Conservation (phyloP, 345 rosid genomes). For the Ceriops tagal region DNA sequence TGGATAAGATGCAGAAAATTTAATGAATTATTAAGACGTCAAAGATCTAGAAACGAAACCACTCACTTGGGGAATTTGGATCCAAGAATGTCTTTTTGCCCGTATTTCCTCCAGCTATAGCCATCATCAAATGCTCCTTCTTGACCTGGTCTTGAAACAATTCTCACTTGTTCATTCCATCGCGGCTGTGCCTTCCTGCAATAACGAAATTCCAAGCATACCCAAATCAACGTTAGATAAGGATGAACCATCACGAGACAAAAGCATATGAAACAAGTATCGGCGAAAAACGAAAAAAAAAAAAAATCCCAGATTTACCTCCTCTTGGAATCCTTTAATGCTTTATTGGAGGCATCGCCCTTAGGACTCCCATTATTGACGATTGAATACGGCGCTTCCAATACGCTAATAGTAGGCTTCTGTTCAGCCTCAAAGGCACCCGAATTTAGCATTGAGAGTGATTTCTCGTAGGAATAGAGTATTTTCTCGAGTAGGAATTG, state of each 20-base stretch:
- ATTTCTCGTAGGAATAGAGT: slow-evolving; percentile 62
- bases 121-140: slow-evolving; percentile 70
- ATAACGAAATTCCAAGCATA: background rate
- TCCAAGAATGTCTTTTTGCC: slow-evolving; percentile 86
- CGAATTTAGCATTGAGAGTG: slow-evolving; percentile 49
- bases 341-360: slow-evolving; percentile 29
- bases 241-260: background rate
- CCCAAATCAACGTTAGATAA: slow-evolving; percentile 12
- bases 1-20: too few relatives aligned
- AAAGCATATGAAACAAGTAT: background rate
- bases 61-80: slow-evolving; percentile 65
- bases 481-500: slow-evolving; percentile 44
- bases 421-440: slow-evolving; percentile 12
- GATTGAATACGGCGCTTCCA: slow-evolving; percentile 25
- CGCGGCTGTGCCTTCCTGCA: slow-evolving; percentile 46
- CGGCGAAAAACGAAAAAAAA: background rate
- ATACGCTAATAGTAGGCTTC: slow-evolving; percentile 13
- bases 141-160: slow-evolving; percentile 34
- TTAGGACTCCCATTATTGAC: slow-evolving; percentile 20
- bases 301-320: slow-evolving; percentile 34
- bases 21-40: too few relatives aligned
- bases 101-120: slow-evolving; percentile 85
- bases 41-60: background rate
- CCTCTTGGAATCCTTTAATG: slow-evolving; percentile 37
- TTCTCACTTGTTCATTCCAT: slow-evolving; percentile 49